Base-by-base conservation (phyloP, 106 monocot genomes). In the Phalaenopsis aphrodite region DNA sequence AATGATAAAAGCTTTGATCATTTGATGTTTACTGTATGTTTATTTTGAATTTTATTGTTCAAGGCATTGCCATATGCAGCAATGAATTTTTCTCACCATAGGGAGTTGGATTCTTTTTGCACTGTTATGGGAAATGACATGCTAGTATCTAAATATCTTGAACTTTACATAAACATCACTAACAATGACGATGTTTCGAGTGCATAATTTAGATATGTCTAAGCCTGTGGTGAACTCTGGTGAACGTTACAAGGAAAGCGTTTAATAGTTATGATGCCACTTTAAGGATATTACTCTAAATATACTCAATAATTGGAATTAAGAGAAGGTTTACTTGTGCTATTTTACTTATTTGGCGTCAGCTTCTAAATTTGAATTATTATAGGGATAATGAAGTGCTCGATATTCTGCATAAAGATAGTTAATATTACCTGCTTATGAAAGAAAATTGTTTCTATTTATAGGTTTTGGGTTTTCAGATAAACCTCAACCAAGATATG, bases 391-490 rank as follows among this genome's bases (percentile, higher is more conserved):
- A 14, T 9, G 36, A 38, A 38, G 12, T 38, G 15, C 41, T 71
- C 12, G 3, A 38, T 71, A 4, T 71, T 38, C 14, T 71, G 37
- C 8, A 41, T 71, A 71, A 38, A 39, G 38, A 71, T 12, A 24
- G 64, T 37, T 46, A 23, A 49, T 71, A n/a, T 76, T 61, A 37
- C 67, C 24, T 52, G 5, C 57, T 24, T 48, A 46, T 45, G 61
- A 24, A n/a, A 46, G 0, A 49, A 78, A 30, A 41, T 23, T 38
- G 75, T 83, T 84, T 84, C 39, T 82, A 17, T 74, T 87, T 81
- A 43, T 83, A 98, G 97, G 97, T 81, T 98, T 98, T 87, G 97
- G 97, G 47, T 98, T 94, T 84, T 94, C 94, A 45, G 97, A 98
- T 80, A 98, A 98, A 86, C 97, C 97, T 79, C 97, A 98, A 74